Conservation (phyloP, 2,329 filamentous ascomycete species). For the Clonostachys sp. region DNA sequence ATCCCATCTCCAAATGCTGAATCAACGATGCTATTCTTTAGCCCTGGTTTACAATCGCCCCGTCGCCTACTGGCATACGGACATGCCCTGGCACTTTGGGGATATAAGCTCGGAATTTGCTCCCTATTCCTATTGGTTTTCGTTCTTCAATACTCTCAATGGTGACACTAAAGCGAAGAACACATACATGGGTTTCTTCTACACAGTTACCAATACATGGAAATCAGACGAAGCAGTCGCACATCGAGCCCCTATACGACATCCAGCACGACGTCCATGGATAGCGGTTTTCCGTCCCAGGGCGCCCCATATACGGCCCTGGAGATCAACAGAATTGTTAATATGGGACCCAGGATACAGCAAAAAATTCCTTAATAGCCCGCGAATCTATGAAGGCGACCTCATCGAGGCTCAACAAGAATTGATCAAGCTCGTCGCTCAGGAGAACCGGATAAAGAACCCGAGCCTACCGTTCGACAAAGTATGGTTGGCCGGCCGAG, state of each 20-base stretch:
- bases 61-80: conserved; percentile 29
- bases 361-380: conserved; percentile 11
- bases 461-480: conserved; percentile 22
- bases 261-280: conserved; percentile 39
- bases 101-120: conserved; percentile 5
- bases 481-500: conserved; percentile 39
- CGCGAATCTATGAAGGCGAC: conserved; percentile 18
- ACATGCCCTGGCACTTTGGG: conserved; percentile 14
- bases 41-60: conserved; percentile 19
- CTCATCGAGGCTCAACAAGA: conserved; percentile 40
- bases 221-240: not conserved
- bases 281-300: conserved; percentile 40
- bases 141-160: not conserved
- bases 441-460: conserved; percentile 20
- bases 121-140: conserved; percentile 5
- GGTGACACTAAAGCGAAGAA: conserved; percentile 3
- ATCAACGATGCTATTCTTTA: no score
- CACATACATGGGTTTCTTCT: conserved; percentile 38
- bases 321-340: conserved; percentile 37
- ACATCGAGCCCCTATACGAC: no score
- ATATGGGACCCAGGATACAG: conserved; percentile 44
- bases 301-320: conserved; percentile 25
- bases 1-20: no score
- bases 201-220: conserved; percentile 25
- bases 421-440: conserved; percentile 30